Evolutionary conservation across 352 stramenopile genomes (phyloP).

Genomic region (Pythium insidiosum): DNA sequence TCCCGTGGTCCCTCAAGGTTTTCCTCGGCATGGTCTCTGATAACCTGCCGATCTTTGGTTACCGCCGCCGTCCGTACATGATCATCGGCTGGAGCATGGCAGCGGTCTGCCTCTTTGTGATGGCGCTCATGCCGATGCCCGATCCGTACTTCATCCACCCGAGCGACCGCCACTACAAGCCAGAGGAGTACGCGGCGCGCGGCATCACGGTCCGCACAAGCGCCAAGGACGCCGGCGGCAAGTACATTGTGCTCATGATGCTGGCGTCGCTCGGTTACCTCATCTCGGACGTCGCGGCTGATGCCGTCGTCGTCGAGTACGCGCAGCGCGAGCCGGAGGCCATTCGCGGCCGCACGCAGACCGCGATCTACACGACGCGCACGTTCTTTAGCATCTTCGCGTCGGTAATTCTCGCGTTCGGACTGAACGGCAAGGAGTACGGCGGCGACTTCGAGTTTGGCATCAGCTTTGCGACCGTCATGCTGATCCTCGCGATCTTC

Average conservation of each 20-base stretch:
- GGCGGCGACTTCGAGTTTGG: slow-evolving; percentile 18
- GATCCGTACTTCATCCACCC: slow-evolving; percentile 17
- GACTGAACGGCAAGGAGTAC: slow-evolving; percentile 21
- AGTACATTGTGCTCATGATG: slow-evolving; percentile 24
- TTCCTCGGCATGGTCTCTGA: slow-evolving; percentile 32
- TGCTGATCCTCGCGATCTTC: slow-evolving; percentile 22
- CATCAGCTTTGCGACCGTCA: slow-evolving; percentile 14
- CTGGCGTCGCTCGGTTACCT: slow-evolving; percentile 25
- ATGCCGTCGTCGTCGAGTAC: slow-evolving; percentile 24
- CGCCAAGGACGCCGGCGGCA: slow-evolving; percentile 10
- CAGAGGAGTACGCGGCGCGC: neutral
- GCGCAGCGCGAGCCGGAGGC: slow-evolving; percentile 16
- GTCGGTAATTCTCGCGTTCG: slow-evolving; percentile 12
- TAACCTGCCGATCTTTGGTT: slow-evolving; percentile 29
- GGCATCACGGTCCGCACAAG: slow-evolving; percentile 2
- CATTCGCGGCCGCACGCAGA: slow-evolving; percentile 18
- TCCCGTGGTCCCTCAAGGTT: slow-evolving; percentile 32
- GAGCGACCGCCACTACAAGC: slow-evolving; percentile 4
- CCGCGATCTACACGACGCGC: slow-evolving; percentile 16
- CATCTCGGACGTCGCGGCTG: slow-evolving; percentile 23
- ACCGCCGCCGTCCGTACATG: slow-evolving; percentile 32
- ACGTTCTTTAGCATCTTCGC: slow-evolving; percentile 19
- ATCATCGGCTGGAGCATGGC: slow-evolving; percentile 24
- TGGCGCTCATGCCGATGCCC: slow-evolving; percentile 18
- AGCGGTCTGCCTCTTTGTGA: slow-evolving; percentile 13